phyloP scores from a whole-genome alignment of 768 basidiomycete species.

The Pleurotus ostreatus region DNA sequence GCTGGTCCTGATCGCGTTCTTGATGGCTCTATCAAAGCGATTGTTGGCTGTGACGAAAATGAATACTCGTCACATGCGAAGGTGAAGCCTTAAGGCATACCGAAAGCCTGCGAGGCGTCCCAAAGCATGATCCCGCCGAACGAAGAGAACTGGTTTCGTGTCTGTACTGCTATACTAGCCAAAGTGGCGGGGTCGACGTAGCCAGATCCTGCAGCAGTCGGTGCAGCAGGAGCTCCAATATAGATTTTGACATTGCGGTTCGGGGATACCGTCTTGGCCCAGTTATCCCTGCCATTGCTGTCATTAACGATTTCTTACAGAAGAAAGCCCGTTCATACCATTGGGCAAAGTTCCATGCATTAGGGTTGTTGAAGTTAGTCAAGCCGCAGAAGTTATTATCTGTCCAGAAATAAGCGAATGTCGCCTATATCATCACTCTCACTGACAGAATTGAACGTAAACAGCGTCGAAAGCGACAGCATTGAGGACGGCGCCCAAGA shows the following conservation, averaged over 20 bases:
- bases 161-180: slow-evolving; percentile 32
- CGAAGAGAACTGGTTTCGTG: slow-evolving; percentile 42
- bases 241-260: slow-evolving; percentile 52
- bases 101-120: slow-evolving; percentile 37
- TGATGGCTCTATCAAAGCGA: slow-evolving; percentile 37
- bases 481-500: slow-evolving; percentile 48
- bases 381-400: slow-evolving; percentile 46
- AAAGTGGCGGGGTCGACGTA: slow-evolving; percentile 43
- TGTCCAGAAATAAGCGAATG: not conserved
- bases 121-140: slow-evolving; percentile 50
- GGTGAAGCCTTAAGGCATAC: slow-evolving; percentile 13
- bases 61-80: no score
- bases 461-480: slow-evolving; percentile 61
- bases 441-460: slow-evolving; percentile 57
- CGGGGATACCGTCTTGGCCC: slow-evolving; percentile 50
- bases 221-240: slow-evolving; percentile 51
- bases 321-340: slow-evolving; percentile 26
- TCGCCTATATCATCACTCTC: not conserved
- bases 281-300: slow-evolving; percentile 39
- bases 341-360: slow-evolving; percentile 44
- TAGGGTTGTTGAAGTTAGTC: slow-evolving; percentile 34
- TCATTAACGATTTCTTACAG: not conserved
- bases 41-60: slow-evolving; percentile 25
- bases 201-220: slow-evolving; percentile 49
- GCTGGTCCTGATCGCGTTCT: slow-evolving; percentile 28